phyloP scores from a whole-genome alignment of 169 alveolate species.

The Blepharisma undulans region DNA sequence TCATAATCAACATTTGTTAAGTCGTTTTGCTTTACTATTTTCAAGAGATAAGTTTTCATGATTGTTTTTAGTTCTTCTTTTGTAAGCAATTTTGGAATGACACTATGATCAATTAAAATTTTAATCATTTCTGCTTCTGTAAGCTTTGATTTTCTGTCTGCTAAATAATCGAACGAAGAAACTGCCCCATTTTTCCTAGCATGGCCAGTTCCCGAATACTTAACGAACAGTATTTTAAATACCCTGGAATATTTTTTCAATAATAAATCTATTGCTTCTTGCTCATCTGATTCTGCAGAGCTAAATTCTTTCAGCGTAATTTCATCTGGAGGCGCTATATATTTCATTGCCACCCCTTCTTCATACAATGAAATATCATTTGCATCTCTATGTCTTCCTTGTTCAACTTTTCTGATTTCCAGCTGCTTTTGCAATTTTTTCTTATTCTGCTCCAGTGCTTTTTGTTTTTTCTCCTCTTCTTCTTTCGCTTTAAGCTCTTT shows the following conservation, averaged over 20 bases:
- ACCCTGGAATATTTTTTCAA: conserved; percentile 23
- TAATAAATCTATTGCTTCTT: conserved; percentile 6
- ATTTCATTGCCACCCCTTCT: neutral
- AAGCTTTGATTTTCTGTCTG: conserved; percentile 5
- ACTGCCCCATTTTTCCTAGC: neutral
- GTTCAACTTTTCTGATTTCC: conserved; percentile 29
- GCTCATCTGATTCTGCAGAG: neutral
- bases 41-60: neutral
- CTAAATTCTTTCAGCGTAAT: conserved; percentile 2
- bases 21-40: conserved; percentile 35
- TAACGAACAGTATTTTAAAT: conserved; percentile 13
- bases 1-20: conserved; percentile 22
- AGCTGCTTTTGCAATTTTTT: conserved; percentile 22
- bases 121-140: conserved; percentile 27
- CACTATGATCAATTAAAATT: conserved; percentile 20
- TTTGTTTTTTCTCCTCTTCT: conserved; percentile 15
- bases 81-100: conserved; percentile 5
- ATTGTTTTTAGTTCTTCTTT: conserved; percentile 23
- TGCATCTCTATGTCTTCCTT: neutral
- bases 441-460: neutral
- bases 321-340: neutral
- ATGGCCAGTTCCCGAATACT: conserved; percentile 38
- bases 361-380: neutral
- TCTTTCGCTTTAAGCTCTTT: conserved; percentile 19
- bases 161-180: conserved; percentile 2